Conservation (phyloP, 2,329 filamentous ascomycete genomes). For the Fusarium decemcellulare region DNA sequence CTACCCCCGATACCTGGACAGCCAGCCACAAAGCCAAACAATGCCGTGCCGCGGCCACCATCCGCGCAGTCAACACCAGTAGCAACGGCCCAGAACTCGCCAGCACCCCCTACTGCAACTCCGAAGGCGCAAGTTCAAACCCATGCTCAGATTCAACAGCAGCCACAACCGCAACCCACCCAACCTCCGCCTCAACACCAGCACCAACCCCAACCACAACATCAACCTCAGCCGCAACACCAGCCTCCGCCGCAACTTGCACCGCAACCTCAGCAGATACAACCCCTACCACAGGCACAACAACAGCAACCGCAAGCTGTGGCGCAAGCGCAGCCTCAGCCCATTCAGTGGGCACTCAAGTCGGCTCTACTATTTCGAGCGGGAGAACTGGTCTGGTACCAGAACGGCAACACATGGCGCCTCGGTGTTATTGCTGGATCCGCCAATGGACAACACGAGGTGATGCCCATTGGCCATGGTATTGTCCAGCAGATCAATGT, state of each 20-base stretch:
- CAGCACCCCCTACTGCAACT: conserved; percentile 25
- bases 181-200: conserved; percentile 26
- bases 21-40: conserved; percentile 50
- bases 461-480: conserved; percentile 59
- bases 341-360: conserved; percentile 51
- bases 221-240: conserved; percentile 29
- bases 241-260: conserved; percentile 37
- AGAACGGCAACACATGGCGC: conserved; percentile 62
- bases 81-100: conserved; percentile 36
- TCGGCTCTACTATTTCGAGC: conserved; percentile 59
- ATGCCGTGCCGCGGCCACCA: conserved; percentile 47
- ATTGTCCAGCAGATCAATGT: conserved; percentile 56
- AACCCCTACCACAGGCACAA: conserved; percentile 26
- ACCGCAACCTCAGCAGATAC: conserved; percentile 16
- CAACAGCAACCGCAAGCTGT: conserved; percentile 40
- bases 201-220: conserved; percentile 25
- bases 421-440: conserved; percentile 60
- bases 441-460: conserved; percentile 49
- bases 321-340: conserved; percentile 35
- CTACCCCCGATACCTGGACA: conserved; percentile 54
- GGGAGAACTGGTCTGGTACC: conserved; percentile 67
- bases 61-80: conserved; percentile 40
- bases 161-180: conserved; percentile 28
- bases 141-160: conserved; percentile 25
- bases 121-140: conserved; percentile 27